Evolutionary conservation across 768 basidiomycete species (phyloP).

Genomic region (Postia placenta): DNA sequence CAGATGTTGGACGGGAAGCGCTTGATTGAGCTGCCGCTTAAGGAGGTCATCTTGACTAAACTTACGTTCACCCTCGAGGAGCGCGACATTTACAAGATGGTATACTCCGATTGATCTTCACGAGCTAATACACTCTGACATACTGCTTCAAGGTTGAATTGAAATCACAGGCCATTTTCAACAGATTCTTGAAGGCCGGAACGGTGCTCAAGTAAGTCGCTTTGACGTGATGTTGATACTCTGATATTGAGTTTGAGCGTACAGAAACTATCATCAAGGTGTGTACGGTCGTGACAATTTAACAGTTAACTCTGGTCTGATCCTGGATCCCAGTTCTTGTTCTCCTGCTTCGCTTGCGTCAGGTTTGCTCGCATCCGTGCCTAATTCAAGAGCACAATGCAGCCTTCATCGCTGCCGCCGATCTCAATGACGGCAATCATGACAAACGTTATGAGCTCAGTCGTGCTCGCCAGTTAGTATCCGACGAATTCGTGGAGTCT

Average conservation of each 20-base stretch:
- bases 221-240: neutral
- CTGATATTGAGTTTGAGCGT: neutral
- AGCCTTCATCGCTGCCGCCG: slow-evolving; percentile 37
- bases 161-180: slow-evolving; percentile 54
- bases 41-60: slow-evolving; percentile 42
- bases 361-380: slow-evolving; percentile 63
- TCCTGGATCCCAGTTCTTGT: slow-evolving; percentile 30
- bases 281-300: neutral
- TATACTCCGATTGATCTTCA: slow-evolving; percentile 15
- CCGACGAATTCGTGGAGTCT: slow-evolving; percentile 41
- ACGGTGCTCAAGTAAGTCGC: slow-evolving; percentile 59
- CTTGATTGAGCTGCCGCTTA: slow-evolving; percentile 59
- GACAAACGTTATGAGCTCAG: slow-evolving; percentile 35
- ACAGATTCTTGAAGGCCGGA: slow-evolving; percentile 51
- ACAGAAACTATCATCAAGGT: slow-evolving; percentile 56
- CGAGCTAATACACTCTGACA: slow-evolving; percentile 1
- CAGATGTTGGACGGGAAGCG: slow-evolving; percentile 54
- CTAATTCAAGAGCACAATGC: slow-evolving; percentile 53
- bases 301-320: slow-evolving; percentile 8
- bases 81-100: slow-evolving; percentile 55
- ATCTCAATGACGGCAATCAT: slow-evolving; percentile 27
- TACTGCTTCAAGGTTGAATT: slow-evolving; percentile 42
- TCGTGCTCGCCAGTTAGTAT: slow-evolving; percentile 38
- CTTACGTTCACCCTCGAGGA: slow-evolving; percentile 60
- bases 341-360: slow-evolving; percentile 50